Evolutionary conservation across 495 filamentous ascomycete genomes (phyloP).

Genomic region (Aspergillus egyptiacus): DNA sequence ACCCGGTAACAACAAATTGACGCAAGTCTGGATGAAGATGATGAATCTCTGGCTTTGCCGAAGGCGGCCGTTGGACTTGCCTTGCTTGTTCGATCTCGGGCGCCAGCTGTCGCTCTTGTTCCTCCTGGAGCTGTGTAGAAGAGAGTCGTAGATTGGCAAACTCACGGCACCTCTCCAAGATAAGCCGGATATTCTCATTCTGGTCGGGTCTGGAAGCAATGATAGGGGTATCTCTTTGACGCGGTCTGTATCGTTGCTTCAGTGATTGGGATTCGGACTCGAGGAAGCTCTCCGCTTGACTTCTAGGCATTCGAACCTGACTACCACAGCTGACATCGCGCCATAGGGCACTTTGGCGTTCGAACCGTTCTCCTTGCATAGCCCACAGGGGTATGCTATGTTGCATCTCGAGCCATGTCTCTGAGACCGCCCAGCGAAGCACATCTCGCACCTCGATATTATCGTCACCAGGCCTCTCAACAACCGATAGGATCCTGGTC

Average conservation of each 20-base stretch:
- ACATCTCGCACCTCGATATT: conserved; percentile 44
- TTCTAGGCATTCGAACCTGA: conserved; percentile 9
- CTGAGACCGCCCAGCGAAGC: conserved; percentile 52
- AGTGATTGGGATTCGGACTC: conserved; percentile 43
- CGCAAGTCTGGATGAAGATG: conserved; percentile 41
- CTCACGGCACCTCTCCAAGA: conserved; percentile 35
- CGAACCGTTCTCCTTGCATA: conserved; percentile 48
- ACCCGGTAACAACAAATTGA: conserved; percentile 28
- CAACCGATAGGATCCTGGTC: conserved; percentile 37
- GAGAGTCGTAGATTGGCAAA: conserved; percentile 33
- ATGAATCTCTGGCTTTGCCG: conserved; percentile 33
- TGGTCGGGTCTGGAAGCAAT: background rate
- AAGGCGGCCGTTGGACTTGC: conserved; percentile 45
- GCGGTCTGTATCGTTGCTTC: conserved; percentile 34
- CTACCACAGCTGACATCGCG: conserved; percentile 2
- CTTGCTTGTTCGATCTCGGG: conserved; percentile 57
- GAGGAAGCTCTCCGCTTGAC: conserved; percentile 40
- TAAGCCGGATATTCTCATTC: conserved; percentile 14
- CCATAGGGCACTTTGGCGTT: conserved; percentile 23
- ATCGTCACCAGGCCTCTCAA: conserved; percentile 2
- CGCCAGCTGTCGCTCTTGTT: conserved; percentile 64
- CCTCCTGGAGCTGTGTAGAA: conserved; percentile 50
- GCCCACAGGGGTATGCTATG: conserved; percentile 55
- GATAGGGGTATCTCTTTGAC: background rate
- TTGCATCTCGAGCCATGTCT: conserved; percentile 46